Conservation (phyloP, 2,329 filamentous ascomycete species). For the Myriosclerotinia scirpicola region DNA sequence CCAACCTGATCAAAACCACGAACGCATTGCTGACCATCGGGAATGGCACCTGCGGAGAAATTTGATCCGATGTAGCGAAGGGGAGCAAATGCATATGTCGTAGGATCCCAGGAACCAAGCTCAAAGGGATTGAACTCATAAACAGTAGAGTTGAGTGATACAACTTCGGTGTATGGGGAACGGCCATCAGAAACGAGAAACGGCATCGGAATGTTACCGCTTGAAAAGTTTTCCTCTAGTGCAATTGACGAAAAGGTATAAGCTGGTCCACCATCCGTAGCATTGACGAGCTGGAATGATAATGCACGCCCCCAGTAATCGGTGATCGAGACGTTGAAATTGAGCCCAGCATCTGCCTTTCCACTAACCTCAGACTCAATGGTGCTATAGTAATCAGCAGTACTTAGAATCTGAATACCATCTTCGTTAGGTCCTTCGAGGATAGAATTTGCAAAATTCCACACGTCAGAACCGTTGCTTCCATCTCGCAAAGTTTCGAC, state of each 20-base stretch:
- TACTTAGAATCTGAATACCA: constrained; percentile 54
- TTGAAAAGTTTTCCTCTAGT: constrained; percentile 58
- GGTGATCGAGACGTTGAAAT: constrained; percentile 71
- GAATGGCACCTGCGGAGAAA: constrained; percentile 62
- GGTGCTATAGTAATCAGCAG: constrained; percentile 61
- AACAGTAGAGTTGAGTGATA: constrained; percentile 72
- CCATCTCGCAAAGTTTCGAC: constrained; percentile 57
- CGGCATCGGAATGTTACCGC: constrained; percentile 67
- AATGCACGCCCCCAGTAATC: constrained; percentile 88
- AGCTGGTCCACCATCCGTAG: constrained; percentile 66
- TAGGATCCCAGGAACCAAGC: constrained; percentile 74
- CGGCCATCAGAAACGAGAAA: constrained; percentile 71
- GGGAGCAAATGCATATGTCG: constrained; percentile 68
- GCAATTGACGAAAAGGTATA: constrained; percentile 84
- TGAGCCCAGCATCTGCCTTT: constrained; percentile 64
- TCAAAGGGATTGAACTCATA: constrained; percentile 80
- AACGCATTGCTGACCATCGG: constrained; percentile 61
- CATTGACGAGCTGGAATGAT: constrained; percentile 83
- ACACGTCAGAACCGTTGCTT: constrained; percentile 48
- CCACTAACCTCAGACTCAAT: constrained; percentile 56
- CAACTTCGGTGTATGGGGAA: constrained; percentile 57
- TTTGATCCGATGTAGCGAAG: constrained; percentile 70
- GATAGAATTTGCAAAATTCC: constrained; percentile 64
- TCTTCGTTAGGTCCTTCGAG: constrained; percentile 55
- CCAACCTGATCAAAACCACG: constrained; percentile 80